Base-by-base conservation (phyloP, 78 protist genomes). In the Chrysochromulina parva region DNA sequence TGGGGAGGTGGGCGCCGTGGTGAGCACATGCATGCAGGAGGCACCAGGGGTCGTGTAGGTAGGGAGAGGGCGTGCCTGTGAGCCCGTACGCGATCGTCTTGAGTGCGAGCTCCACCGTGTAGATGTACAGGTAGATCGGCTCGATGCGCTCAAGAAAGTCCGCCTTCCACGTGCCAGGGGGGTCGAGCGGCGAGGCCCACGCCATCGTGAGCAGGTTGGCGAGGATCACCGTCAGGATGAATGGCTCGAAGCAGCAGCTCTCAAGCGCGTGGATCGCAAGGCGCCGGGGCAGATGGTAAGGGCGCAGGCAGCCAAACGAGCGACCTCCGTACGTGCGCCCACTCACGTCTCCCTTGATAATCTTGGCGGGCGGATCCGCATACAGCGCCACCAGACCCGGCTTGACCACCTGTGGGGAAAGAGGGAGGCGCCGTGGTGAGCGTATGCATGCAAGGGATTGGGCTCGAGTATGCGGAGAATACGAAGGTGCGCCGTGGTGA, bases 31-130 rank as follows among this genome's bases (percentile, higher is more conserved):
- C 11, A 28, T 90, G 73, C 3, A 19, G 52, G 22, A 52, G 38
- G 38, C 38, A 38, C 38, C 38, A 38, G 38, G 38, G 38, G 38
- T 38, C 38, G 38, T 38, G 38, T 38, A 38, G 38, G 38, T 38
- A 38, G 38, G 38, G 38, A 38, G 38, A 38, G 38, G 38, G 38
- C 38, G 38, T 38, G 38, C 38, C 38, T 38, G 38, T 4, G 1
- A 90, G 5, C 19, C 93, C 93, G 0, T 24, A 13, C 52, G 89
- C 89, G 28, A 81, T 3, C 11, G 81, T 22, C 88, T 90, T 90
- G 74, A 90, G 74, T 22, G 16, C 7, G 57, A 81, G 26, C 54
- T 90, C 93, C 16, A 62, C 5, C 52, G 93, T 62, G 84, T n/a
- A 90, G 11, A 48, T 4, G 73, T 6, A 1, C 26, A 13, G 73